phyloP scores from a whole-genome alignment of 768 basidiomycete species.

The Lactifluus echinatus region DNA sequence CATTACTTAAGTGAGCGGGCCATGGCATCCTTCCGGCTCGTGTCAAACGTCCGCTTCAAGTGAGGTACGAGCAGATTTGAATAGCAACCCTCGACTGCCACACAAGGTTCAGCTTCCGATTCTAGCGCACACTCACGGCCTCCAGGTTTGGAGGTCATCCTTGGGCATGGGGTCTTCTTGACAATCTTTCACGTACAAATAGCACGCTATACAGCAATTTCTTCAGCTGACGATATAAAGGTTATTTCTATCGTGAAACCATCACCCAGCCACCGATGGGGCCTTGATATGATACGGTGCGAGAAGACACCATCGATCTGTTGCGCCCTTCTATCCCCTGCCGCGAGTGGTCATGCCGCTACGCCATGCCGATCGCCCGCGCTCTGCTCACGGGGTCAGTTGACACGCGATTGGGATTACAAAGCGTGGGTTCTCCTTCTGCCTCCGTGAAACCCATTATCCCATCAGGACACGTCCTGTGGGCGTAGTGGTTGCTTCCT shows the following conservation, averaged over 20 bases:
- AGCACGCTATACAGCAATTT: neutral
- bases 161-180: too few species aligned
- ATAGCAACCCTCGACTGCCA: too few species aligned
- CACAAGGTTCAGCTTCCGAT: too few species aligned
- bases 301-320: neutral
- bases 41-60: too few species aligned
- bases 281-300: neutral
- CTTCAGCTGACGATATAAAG: neutral
- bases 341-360: neutral
- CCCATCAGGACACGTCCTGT: neutral
- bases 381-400: too few species aligned
- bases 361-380: neutral
- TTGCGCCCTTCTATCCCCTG: neutral
- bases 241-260: neutral
- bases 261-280: neutral
- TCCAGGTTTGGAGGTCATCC: too few species aligned
- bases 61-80: too few species aligned
- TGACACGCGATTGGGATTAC: too few species aligned
- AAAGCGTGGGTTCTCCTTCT: too few species aligned
- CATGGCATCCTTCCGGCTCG: too few species aligned
- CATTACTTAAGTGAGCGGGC: too few species aligned
- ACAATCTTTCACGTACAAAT: neutral
- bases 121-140: too few species aligned
- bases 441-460: neutral
- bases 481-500: neutral